Percentiles rank a stretch among this genome's conserved stretches.
Conservation (phyloP, 139 green algal genomes). For the Tetradesmus lagerheimii region DNA sequence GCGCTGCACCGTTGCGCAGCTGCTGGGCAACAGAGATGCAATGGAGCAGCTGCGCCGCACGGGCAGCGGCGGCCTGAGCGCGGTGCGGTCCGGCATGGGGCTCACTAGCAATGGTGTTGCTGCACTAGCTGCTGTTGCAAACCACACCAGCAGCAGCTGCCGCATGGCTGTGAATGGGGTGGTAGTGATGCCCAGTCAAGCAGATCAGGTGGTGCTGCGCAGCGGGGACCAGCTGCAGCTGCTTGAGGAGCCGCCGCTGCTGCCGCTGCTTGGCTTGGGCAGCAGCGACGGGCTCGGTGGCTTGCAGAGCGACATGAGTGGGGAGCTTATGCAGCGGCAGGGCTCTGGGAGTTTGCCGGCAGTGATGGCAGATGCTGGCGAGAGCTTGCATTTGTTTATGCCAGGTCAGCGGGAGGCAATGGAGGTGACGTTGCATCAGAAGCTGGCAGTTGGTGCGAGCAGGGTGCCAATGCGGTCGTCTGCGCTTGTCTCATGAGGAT, state of each 20-base stretch:
- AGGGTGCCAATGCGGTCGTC: constrained; percentile 14
- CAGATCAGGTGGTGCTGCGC: constrained; percentile 1
- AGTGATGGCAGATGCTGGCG: constrained; percentile 22
- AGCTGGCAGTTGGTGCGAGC: constrained; percentile 19
- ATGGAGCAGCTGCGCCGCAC: constrained; percentile 25
- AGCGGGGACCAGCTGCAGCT: constrained; percentile 40
- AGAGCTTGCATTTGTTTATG: constrained; percentile 36
- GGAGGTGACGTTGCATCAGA: constrained; percentile 28
- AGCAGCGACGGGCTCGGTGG: not conserved
- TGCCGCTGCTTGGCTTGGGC: not conserved
- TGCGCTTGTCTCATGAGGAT: constrained; percentile 10
- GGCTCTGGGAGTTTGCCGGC: not conserved
- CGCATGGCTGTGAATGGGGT: constrained; percentile 39
- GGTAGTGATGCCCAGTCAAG: constrained; percentile 12
- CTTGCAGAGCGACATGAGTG: not conserved
- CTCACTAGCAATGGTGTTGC: not conserved
- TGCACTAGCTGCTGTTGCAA: not conserved
- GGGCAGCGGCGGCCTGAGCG: not conserved
- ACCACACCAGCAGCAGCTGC: not conserved
- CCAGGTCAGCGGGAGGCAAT: constrained; percentile 15
- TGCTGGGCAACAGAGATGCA: constrained; percentile 21
- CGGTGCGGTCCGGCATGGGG: not conserved
- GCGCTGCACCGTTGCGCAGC: constrained; percentile 37
- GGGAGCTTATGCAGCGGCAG: not conserved
- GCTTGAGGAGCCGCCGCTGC: constrained; percentile 36